Evolutionary conservation across 768 basidiomycete species (phyloP).

Genomic region (Boletus vermiculosoides): DNA sequence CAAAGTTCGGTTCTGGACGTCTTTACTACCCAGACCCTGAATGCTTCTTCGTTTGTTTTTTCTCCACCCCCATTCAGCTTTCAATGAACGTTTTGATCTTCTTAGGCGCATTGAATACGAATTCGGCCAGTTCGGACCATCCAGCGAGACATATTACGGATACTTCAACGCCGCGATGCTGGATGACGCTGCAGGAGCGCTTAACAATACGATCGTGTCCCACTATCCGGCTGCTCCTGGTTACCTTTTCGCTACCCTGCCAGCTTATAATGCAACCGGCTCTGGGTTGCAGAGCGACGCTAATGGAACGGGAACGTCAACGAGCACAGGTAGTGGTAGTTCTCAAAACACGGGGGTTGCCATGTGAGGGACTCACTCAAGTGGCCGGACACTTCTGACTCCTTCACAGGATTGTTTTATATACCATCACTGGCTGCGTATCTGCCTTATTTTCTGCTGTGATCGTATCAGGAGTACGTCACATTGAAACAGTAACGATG

Average conservation of each 20-base stretch:
- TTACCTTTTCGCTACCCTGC: slow-evolving; percentile 71
- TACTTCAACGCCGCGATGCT: slow-evolving; percentile 62
- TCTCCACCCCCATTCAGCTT: not conserved
- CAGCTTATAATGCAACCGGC: slow-evolving; percentile 60
- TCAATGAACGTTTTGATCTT: not conserved
- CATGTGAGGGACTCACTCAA: slow-evolving; percentile 52
- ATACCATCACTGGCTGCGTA: slow-evolving; percentile 87
- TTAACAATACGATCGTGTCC: slow-evolving; percentile 45
- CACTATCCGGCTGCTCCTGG: slow-evolving; percentile 47
- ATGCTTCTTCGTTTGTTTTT: slow-evolving; percentile 51
- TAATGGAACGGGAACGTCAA: slow-evolving; percentile 15
- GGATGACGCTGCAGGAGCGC: slow-evolving; percentile 46
- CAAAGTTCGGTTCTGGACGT: slow-evolving; percentile 69
- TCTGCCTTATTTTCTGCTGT: slow-evolving; percentile 82
- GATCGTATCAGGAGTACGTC: slow-evolving; percentile 76
- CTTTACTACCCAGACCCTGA: slow-evolving; percentile 66
- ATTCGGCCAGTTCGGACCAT: slow-evolving; percentile 55
- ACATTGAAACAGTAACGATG: not conserved
- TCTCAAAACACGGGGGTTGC: slow-evolving; percentile 60
- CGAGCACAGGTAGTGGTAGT: slow-evolving; percentile 11
- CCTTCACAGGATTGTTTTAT: slow-evolving; percentile 66
- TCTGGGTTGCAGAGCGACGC: slow-evolving; percentile 16
- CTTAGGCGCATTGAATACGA: slow-evolving; percentile 55
- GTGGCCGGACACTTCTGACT: slow-evolving; percentile 10
- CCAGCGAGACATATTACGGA: slow-evolving; percentile 50